These are phyloP conservation scores for Bretschneidera sinensis DNA, from an alignment of 345 rosid species.

Conservation along the genomic window DNA sequence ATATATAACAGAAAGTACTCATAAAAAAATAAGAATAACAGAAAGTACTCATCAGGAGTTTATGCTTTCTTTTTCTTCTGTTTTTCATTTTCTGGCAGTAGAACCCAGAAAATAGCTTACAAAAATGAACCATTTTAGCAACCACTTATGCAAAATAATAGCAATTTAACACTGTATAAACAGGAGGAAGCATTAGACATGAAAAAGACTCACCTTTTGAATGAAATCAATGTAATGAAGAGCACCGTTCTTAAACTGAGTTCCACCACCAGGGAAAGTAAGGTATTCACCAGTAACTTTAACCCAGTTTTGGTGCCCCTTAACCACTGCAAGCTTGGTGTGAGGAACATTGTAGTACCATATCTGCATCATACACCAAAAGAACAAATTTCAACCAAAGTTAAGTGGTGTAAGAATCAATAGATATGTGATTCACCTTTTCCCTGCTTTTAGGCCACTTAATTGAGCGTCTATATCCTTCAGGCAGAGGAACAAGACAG, in stretches of 20 bases:
- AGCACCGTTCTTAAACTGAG: slow-evolving; percentile 53
- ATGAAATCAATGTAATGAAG: slow-evolving; percentile 47
- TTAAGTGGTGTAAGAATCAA: neutral
- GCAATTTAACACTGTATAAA: slow-evolving; percentile 1
- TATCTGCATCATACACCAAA: slow-evolving; percentile 38
- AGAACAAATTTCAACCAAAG: slow-evolving; percentile 11
- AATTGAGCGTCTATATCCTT: slow-evolving; percentile 62
- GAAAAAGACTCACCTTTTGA: slow-evolving; percentile 40
- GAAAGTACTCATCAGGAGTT: no score
- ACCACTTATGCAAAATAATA: neutral
- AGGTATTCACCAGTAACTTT: slow-evolving; percentile 49
- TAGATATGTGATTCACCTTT: slow-evolving; percentile 34
- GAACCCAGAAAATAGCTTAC: no score
- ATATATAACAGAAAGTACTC: no score
- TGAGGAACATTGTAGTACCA: slow-evolving; percentile 72
- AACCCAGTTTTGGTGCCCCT: slow-evolving; percentile 83
- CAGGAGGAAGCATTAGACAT: neutral
- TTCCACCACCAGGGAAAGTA: slow-evolving; percentile 57
- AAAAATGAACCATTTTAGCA: no score
- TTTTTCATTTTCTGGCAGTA: no score
- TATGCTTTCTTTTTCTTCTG: no score
- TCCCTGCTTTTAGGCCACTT: slow-evolving; percentile 92
- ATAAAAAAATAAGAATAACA: no score
- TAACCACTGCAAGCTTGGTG: slow-evolving; percentile 58
- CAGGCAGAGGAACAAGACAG: slow-evolving; percentile 79